Evolutionary conservation across 192 early-diverging fungal species (phyloP), one percentile per base, ranked within the genome.

Genomic region (Coemansia sp.): DNA sequence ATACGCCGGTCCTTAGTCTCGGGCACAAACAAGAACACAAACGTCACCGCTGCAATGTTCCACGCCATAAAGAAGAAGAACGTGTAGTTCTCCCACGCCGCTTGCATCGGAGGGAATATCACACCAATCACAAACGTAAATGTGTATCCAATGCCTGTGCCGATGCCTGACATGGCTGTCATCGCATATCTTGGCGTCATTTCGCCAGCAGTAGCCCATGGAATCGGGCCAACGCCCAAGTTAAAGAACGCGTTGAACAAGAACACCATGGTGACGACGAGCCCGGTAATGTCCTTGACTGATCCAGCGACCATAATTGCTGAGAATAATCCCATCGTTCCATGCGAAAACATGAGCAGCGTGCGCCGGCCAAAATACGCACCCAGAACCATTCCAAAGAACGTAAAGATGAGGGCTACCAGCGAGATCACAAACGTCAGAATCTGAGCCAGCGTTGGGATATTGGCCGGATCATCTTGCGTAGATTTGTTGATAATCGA

Each of bases 1-100:
- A 90, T 76, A 15, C 86, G 88, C 56, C 87, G 76, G 54, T 91
- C 91, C 69, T 89, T 89, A 35, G 91, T 93, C 83, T 94, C 93
- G 9, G 92, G 92, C n/a, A 95, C 84, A 63, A 86, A 88, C 55
- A 83, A 57, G 54, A 83, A 81, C 11, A 89, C 83, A 68, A 92
- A 93, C n/a, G 85, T 37, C 60, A 87, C 82, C 7, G 86, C 86
- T 11, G 80, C 69, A 58, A 85, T 72, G 52, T 88, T 87, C 71
- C 91, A 73, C 4, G 83, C 81, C 57, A 85, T 81, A 71, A 93
- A 95, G 63, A 93, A 78, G 59, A 89, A 82, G 59, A 89, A 89
- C 17, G 83, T 84, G 66, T 69, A 76, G 69, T 84, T 80, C 15
- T 66, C 56, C 68, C 78, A 76, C 1, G 77, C 78, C 12, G 50